A percentile compares a stretch with the other conserved stretches of the same genome.
Evolutionary conservation across 2,329 filamentous ascomycete species (phyloP).

Genomic region (Phialophora macrospora): DNA sequence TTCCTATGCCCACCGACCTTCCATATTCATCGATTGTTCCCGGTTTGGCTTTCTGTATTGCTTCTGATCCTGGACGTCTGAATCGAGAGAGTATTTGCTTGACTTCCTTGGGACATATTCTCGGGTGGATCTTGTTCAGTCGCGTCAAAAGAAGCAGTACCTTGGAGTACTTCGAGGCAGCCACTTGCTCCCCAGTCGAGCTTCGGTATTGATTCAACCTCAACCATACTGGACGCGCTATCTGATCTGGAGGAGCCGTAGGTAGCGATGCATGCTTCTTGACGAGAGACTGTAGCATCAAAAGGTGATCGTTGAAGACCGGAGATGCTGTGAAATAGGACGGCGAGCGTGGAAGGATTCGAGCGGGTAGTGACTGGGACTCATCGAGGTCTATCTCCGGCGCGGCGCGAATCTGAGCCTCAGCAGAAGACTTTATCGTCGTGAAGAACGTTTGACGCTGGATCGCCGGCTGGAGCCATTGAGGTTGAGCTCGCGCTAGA

Average conservation of each 20-base stretch:
- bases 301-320: constrained; percentile 81
- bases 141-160: constrained; percentile 76
- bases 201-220: constrained; percentile 76
- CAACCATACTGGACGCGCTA: constrained; percentile 78
- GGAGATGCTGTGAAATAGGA: constrained; percentile 95
- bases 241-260: constrained; percentile 66
- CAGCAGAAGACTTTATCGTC: constrained; percentile 32
- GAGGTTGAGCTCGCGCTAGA: constrained; percentile 11
- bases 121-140: constrained; percentile 83
- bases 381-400: constrained; percentile 51
- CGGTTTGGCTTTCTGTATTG: constrained; percentile 66
- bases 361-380: constrained; percentile 58
- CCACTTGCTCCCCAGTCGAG: constrained; percentile 72
- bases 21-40: constrained; percentile 75
- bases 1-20: constrained; percentile 77
- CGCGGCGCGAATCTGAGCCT: constrained; percentile 44
- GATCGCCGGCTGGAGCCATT: constrained; percentile 14
- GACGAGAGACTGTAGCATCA: constrained; percentile 73
- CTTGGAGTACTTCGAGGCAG: constrained; percentile 76
- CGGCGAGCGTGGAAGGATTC: constrained; percentile 79
- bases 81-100: constrained; percentile 68
- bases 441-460: constrained; percentile 29
- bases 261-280: constrained; percentile 76
- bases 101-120: constrained; percentile 73
- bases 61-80: constrained; percentile 74